Evolutionary conservation across 805 yeast genomes (phyloP).

Genomic region (Tetrapisispora fleetii): DNA sequence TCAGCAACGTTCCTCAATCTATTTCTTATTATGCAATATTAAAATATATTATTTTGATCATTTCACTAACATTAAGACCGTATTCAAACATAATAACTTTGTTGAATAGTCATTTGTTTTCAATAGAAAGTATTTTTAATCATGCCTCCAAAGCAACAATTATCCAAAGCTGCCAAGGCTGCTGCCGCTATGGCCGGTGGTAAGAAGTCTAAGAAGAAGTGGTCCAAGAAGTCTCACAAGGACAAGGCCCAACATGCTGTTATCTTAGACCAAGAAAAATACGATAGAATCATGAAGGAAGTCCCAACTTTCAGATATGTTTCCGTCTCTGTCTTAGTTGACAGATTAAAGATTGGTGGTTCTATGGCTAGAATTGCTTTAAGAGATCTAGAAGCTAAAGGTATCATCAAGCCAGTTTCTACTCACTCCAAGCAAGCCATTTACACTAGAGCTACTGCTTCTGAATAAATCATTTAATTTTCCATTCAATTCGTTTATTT

Average conservation of each 20-base stretch:
- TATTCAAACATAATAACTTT: no score
- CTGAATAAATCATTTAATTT: constrained; percentile 36
- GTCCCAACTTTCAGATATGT: constrained; percentile 98
- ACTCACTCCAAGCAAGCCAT: constrained; percentile 95
- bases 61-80: neutral
- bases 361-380: constrained; percentile 98
- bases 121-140: constrained; percentile 20
- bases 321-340: constrained; percentile 96
- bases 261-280: constrained; percentile 94
- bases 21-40: neutral
- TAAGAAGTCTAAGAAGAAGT: constrained; percentile 99
- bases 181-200: constrained; percentile 99
- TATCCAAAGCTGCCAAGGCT: constrained; percentile 98
- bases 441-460: constrained; percentile 75
- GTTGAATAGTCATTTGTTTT: neutral
- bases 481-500: neutral
- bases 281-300: constrained; percentile 98
- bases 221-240: constrained; percentile 99
- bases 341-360: constrained; percentile 98
- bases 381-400: constrained; percentile 88
- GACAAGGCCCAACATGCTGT: constrained; percentile 99
- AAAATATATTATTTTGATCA: neutral
- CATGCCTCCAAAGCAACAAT: constrained; percentile 99
- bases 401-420: constrained; percentile 88
- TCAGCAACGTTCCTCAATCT: neutral